These are phyloP conservation scores for Suillus brevipes DNA, from an alignment of 768 basidiomycete genomes.

Conservation along the genomic window DNA sequence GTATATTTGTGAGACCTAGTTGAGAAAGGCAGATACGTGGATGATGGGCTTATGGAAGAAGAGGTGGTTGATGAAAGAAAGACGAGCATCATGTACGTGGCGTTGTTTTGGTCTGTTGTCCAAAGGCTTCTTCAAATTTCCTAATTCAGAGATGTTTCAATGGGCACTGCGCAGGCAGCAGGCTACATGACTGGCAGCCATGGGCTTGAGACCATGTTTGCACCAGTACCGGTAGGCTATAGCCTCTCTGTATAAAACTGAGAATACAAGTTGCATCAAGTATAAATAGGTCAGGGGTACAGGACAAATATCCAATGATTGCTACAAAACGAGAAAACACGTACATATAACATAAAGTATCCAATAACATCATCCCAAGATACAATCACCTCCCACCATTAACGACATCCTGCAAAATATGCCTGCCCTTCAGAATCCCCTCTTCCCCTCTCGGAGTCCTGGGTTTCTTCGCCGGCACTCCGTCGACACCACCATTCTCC, in stretches of 20 bases:
- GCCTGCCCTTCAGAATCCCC: conserved; percentile 55
- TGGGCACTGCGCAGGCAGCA: no score
- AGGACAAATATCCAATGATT: neutral
- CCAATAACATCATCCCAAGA: conserved; percentile 43
- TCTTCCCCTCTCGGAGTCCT: conserved; percentile 32
- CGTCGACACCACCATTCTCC: conserved; percentile 11
- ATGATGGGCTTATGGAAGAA: neutral
- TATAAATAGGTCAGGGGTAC: no score
- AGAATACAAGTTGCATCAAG: no score
- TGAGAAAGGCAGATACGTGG: no score
- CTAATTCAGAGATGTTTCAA: neutral
- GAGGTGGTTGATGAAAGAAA: neutral
- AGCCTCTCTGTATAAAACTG: no score
- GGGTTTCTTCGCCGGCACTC: conserved; percentile 37
- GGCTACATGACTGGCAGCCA: no score
- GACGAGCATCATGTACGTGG: no score
- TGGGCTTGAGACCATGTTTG: no score
- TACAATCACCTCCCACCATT: conserved; percentile 37
- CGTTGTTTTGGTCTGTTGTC: neutral
- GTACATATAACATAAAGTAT: neutral
- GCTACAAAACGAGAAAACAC: neutral
- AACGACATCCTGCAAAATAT: conserved; percentile 61
- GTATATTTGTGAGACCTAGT: no score
- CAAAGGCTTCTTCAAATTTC: neutral
- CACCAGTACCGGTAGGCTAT: no score